Conservation (phyloP, 2,329 filamentous ascomycete genomes). For the Botryotinia narcissicola region DNA sequence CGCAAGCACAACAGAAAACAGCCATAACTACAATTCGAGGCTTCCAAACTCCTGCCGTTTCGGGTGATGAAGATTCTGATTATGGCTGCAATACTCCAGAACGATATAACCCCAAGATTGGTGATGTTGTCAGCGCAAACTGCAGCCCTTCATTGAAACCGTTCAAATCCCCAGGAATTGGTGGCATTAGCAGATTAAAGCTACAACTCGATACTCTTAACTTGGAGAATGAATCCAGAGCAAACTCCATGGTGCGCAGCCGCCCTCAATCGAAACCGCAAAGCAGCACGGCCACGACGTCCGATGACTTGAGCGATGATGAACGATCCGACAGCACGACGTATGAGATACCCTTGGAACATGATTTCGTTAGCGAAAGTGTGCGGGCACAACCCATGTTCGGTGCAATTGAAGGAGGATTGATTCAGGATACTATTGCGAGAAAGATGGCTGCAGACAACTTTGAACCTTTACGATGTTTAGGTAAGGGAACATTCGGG, state of each 20-base stretch:
- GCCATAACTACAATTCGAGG: slow-evolving; percentile 38
- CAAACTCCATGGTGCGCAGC: slow-evolving; percentile 55
- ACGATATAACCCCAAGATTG: slow-evolving; percentile 35
- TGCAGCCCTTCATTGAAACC: slow-evolving; percentile 59
- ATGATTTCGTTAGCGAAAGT: slow-evolving; percentile 77
- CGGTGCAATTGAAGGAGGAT: slow-evolving; percentile 52
- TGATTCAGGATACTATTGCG: slow-evolving; percentile 45
- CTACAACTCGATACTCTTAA: slow-evolving; percentile 76
- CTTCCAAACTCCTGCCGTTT: slow-evolving; percentile 42
- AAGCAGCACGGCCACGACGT: slow-evolving; percentile 39
- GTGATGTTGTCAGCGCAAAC: slow-evolving; percentile 51
- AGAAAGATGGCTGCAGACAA: slow-evolving; percentile 91
- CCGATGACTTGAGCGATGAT: slow-evolving; percentile 54
- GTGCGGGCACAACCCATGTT: slow-evolving; percentile 42
- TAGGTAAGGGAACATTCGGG: slow-evolving; percentile 94
- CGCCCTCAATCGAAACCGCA: slow-evolving; percentile 58
- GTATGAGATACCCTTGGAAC: slow-evolving; percentile 80
- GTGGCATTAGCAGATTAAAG: slow-evolving; percentile 80
- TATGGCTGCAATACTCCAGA: slow-evolving; percentile 44
- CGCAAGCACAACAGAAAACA: slow-evolving; percentile 26
- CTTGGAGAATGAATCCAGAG: slow-evolving; percentile 55
- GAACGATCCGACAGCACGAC: slow-evolving; percentile 68
- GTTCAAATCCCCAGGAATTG: slow-evolving; percentile 48
- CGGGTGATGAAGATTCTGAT: slow-evolving; percentile 56
- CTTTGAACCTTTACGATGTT: slow-evolving; percentile 85